Evolutionary conservation across 2,329 filamentous ascomycete genomes (phyloP).

Genomic region (Penicillium sp.): DNA sequence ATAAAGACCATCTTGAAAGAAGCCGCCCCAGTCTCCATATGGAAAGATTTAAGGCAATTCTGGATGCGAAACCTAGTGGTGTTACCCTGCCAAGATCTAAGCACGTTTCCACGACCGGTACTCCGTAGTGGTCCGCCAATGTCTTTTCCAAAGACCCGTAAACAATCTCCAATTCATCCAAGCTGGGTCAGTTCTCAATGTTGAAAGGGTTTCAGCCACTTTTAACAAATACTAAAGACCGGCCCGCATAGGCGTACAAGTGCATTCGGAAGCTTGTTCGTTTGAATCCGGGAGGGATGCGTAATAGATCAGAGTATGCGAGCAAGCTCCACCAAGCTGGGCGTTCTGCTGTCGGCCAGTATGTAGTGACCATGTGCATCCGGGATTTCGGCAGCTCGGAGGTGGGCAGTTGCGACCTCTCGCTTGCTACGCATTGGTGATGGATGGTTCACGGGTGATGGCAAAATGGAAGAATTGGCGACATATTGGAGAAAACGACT

Average conservation of each 20-base stretch:
- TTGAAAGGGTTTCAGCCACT: slow-evolving; percentile 22
- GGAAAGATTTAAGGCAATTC: background rate
- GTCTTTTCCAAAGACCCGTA: slow-evolving; percentile 22
- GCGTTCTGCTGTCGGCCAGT: slow-evolving; percentile 7
- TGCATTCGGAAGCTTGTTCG: slow-evolving; percentile 4
- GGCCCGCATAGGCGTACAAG: slow-evolving; percentile 19
- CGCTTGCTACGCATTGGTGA: too few species aligned
- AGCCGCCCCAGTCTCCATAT: background rate
- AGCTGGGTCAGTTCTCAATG: slow-evolving; percentile 22
- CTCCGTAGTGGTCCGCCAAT: slow-evolving; percentile 18
- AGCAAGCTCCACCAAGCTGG: slow-evolving; percentile 14
- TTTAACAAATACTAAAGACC: slow-evolving; percentile 20
- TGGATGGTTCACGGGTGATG: too few species aligned
- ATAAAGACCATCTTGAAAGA: too few species aligned
- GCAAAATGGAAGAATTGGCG: too few species aligned
- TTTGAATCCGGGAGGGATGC: slow-evolving; percentile 4
- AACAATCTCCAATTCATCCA: slow-evolving; percentile 21
- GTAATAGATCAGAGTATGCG: slow-evolving; percentile 9
- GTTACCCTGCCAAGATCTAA: background rate
- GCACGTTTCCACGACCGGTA: slow-evolving; percentile 11
- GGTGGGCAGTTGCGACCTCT: slow-evolving; percentile 17
- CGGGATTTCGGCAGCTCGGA: slow-evolving; percentile 10
- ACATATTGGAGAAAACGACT: too few species aligned
- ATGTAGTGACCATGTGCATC: slow-evolving; percentile 16
- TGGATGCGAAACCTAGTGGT: background rate